phyloP scores from a whole-genome alignment of 2,329 filamentous ascomycete genomes.

The Neurospora sp. region DNA sequence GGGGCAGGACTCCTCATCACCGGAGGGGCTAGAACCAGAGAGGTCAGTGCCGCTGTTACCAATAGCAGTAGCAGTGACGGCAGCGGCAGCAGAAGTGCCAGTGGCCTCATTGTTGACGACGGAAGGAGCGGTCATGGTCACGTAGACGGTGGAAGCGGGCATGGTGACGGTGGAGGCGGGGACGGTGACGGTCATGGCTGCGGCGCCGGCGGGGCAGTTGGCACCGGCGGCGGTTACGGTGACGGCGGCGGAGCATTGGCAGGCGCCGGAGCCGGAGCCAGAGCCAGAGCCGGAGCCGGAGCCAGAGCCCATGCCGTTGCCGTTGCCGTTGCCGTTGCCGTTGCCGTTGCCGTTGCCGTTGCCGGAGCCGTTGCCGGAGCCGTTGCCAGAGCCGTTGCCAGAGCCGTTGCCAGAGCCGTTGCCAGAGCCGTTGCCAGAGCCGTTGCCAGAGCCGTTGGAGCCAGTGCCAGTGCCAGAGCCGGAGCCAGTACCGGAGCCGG shows the following conservation, averaged over 20 bases:
- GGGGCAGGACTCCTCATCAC: constrained; percentile 3
- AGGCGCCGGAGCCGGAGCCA: neutral
- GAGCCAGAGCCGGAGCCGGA: too few relatives aligned
- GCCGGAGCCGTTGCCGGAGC: neutral
- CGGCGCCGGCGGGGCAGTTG: constrained; percentile 1
- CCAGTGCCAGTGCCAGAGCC: constrained; percentile 2
- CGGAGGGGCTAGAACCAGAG: neutral
- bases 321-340: neutral
- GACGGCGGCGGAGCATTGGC: constrained; percentile 4
- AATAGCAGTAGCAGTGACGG: constrained; percentile 2
- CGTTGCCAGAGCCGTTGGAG: neutral
- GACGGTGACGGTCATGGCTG: constrained; percentile 6
- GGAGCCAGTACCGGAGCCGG: neutral
- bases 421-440: neutral
- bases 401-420: neutral
- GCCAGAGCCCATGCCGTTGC: neutral
- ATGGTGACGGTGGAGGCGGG: constrained; percentile 5
- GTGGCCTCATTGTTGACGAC: constrained; percentile 10
- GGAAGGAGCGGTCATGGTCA: constrained; percentile 3
- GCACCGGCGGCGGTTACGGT: constrained; percentile 12
- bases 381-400: constrained; percentile 1
- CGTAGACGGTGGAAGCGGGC: constrained; percentile 9
- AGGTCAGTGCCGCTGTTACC: neutral
- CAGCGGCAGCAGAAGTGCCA: constrained; percentile 4
- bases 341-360: neutral